Percentiles rank a stretch among this genome's conserved stretches.
phyloP scores from a whole-genome alignment of 2,329 filamentous ascomycete species.

The Cercospora beticola region DNA sequence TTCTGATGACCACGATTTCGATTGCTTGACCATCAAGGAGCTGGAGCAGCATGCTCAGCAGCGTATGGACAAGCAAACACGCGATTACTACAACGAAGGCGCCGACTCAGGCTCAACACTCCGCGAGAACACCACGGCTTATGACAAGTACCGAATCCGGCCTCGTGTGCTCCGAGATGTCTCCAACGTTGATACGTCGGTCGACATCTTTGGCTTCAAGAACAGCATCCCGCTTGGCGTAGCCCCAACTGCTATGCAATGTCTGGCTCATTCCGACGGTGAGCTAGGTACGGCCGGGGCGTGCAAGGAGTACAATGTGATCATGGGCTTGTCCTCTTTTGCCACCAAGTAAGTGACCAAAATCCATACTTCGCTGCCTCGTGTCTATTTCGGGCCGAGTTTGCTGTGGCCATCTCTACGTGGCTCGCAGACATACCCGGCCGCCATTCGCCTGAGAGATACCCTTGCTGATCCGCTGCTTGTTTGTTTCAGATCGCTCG shows the following conservation, averaged over 20 bases:
- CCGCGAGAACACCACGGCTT: slow-evolving; percentile 55
- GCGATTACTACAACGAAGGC: slow-evolving; percentile 44
- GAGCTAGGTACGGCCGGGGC: slow-evolving; percentile 53
- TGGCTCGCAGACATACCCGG: background rate
- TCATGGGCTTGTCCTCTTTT: slow-evolving; percentile 53
- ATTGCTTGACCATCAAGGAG: slow-evolving; percentile 46
- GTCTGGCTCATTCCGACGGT: slow-evolving; percentile 54
- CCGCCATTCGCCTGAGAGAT: background rate
- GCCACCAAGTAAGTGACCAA: slow-evolving; percentile 40
- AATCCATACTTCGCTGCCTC: background rate
- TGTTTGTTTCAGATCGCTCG: slow-evolving; percentile 38
- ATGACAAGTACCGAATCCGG: slow-evolving; percentile 47
- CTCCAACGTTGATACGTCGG: slow-evolving; percentile 43
- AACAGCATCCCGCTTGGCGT: slow-evolving; percentile 55
- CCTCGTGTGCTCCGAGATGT: slow-evolving; percentile 45
- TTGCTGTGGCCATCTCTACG: background rate
- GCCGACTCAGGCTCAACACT: slow-evolving; percentile 41
- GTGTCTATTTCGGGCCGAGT: background rate
- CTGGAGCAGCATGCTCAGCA: slow-evolving; percentile 41
- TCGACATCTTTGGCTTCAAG: slow-evolving; percentile 48
- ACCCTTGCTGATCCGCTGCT: background rate
- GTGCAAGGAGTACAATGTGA: slow-evolving; percentile 45
- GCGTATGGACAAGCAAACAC: slow-evolving; percentile 42
- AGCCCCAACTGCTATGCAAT: slow-evolving; percentile 55
- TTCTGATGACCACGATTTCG: slow-evolving; percentile 36